Percentiles rank a stretch among this genome's conserved stretches.
phyloP scores from a whole-genome alignment of 257 asterid species.

The Nicotiana sylvestris region DNA sequence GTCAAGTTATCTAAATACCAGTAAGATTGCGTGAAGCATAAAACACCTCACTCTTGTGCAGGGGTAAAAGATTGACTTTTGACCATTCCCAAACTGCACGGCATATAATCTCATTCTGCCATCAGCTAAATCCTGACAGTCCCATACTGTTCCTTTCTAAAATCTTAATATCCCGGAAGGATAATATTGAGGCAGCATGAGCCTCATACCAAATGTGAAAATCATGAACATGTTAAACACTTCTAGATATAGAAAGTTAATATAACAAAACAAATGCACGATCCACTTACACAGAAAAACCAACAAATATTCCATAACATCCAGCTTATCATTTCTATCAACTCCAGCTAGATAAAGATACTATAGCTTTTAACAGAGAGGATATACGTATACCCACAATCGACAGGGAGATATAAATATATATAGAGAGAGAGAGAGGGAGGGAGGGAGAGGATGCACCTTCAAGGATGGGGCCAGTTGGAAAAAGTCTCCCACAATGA shows the following conservation, averaged over 20 bases:
- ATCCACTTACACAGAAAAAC: background rate
- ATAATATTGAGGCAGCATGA: background rate
- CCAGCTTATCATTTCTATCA: background rate
- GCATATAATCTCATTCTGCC: background rate
- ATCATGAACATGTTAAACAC: background rate
- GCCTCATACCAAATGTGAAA: background rate
- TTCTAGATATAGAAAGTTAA: background rate
- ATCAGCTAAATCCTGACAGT: background rate
- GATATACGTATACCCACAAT: background rate
- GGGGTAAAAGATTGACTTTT: background rate
- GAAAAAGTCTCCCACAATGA: slow-evolving; percentile 77
- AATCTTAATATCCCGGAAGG: background rate
- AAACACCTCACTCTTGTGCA: background rate
- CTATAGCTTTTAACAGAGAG: background rate
- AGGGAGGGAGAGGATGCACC: slow-evolving; percentile 30
- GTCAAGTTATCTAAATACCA: background rate
- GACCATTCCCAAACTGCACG: slow-evolving; percentile 2
- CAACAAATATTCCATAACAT: background rate
- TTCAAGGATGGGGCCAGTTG: slow-evolving; percentile 73
- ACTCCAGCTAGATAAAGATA: background rate
- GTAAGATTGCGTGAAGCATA: background rate
- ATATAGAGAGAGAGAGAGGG: background rate
- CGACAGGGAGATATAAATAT: background rate
- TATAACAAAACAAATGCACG: background rate
- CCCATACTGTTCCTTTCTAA: background rate